Conservation (phyloP, 164 flowering plant species). For the Cinnamomum chago region DNA sequence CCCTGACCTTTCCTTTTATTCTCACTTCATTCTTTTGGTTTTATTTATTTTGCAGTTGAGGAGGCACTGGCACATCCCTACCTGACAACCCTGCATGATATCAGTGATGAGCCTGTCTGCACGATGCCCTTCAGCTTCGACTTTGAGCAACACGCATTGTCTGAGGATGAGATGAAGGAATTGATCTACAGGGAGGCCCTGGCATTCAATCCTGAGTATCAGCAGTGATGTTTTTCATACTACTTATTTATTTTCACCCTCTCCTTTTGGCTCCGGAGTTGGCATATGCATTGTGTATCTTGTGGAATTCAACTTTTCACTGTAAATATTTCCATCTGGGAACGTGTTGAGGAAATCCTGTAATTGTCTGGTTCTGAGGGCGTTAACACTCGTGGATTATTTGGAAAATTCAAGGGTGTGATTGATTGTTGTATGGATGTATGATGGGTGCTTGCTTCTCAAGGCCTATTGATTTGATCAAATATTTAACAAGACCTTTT, state of each 20-base stretch:
- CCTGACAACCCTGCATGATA: conserved; percentile 78
- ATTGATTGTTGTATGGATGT: background rate
- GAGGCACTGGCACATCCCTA: conserved; percentile 95
- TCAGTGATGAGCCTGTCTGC: conserved; percentile 93
- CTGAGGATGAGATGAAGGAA: conserved; percentile 97
- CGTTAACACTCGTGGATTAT: background rate
- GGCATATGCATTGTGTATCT: background rate
- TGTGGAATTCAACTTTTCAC: background rate
- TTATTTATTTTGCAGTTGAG: conserved; percentile 52
- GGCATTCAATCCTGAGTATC: conserved; percentile 91
- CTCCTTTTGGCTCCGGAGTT: background rate
- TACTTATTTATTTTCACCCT: background rate
- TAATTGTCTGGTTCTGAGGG: background rate
- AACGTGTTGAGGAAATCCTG: background rate
- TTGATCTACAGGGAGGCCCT: conserved; percentile 80
- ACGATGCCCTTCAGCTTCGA: conserved; percentile 85
- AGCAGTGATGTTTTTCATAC: conserved; percentile 16
- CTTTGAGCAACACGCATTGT: conserved; percentile 88
- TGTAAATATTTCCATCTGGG: conserved; percentile 3
- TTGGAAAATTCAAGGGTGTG: background rate
- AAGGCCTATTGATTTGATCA: background rate
- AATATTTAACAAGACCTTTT: background rate
- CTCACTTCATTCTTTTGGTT: background rate
- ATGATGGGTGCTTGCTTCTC: background rate
- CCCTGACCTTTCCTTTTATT: background rate